Conservation (phyloP, 352 stramenopile genomes). For the Pythium guiyangense region DNA sequence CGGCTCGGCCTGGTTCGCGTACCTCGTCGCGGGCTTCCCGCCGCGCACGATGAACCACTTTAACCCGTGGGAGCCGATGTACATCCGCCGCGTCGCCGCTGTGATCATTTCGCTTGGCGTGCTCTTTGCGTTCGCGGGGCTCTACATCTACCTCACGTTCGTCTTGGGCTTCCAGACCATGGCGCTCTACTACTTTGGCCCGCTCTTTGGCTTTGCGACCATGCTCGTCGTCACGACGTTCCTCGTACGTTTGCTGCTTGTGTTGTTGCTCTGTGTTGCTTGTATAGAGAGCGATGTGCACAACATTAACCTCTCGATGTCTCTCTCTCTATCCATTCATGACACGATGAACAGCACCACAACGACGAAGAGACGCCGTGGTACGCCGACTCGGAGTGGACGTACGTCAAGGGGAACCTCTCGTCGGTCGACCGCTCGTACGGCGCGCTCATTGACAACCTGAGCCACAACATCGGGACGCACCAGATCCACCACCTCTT, state of each 20-base stretch:
- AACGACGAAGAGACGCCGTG: slow-evolving; percentile 80
- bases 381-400: slow-evolving; percentile 83
- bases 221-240: slow-evolving; percentile 86
- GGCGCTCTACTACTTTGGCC: slow-evolving; percentile 74
- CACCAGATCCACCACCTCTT: slow-evolving; percentile 87
- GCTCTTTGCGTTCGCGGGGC: slow-evolving; percentile 32
- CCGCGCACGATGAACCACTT: slow-evolving; percentile 78
- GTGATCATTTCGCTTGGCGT: slow-evolving; percentile 57
- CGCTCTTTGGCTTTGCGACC: slow-evolving; percentile 66
- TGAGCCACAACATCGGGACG: slow-evolving; percentile 86
- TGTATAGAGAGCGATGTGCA: neutral
- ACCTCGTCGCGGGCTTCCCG: slow-evolving; percentile 68
- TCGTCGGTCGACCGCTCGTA: slow-evolving; percentile 80
- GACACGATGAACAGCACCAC: slow-evolving; percentile 38
- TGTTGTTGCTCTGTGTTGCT: neutral
- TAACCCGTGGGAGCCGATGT: slow-evolving; percentile 70
- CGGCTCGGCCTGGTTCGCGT: slow-evolving; percentile 65
- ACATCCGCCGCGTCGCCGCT: slow-evolving; percentile 49
- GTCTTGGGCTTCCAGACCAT: slow-evolving; percentile 48
- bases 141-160: slow-evolving; percentile 41
- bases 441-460: slow-evolving; percentile 71
- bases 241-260: slow-evolving; percentile 25
- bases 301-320: neutral
- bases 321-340: too few species aligned
- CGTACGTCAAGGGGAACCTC: slow-evolving; percentile 81